Evolutionary conservation across 2,329 filamentous ascomycete species (phyloP).

Genomic region (Monosporascus sp.): DNA sequence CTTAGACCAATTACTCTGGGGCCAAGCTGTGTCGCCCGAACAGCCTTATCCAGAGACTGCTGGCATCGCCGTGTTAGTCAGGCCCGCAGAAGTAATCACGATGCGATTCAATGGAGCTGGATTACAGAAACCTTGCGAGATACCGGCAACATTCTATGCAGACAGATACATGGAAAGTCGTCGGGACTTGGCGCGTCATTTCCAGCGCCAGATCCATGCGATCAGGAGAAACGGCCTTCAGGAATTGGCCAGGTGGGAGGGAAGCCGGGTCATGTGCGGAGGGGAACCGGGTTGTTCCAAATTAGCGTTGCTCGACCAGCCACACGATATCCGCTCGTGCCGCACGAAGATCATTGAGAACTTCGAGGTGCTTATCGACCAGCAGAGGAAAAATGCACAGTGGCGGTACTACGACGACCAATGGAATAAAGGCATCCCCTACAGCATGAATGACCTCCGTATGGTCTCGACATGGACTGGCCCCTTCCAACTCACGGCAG

Average conservation of each 20-base stretch:
- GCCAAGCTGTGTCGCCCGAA: slow-evolving; percentile 33
- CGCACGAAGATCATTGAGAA: slow-evolving; percentile 17
- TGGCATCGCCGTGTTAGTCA: slow-evolving; percentile 38
- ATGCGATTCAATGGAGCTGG: slow-evolving; percentile 40
- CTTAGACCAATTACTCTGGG: slow-evolving; percentile 45
- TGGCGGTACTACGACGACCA: slow-evolving; percentile 20
- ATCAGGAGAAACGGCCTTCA: slow-evolving; percentile 18
- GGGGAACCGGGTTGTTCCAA: slow-evolving; percentile 16
- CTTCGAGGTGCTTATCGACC: slow-evolving; percentile 15
- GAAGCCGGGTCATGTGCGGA: slow-evolving; percentile 13
- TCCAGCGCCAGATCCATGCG: slow-evolving; percentile 31
- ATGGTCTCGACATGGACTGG: slow-evolving; percentile 34
- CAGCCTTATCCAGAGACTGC: slow-evolving; percentile 28
- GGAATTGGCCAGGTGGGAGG: slow-evolving; percentile 12
- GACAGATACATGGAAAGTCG: slow-evolving; percentile 46
- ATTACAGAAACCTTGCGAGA: slow-evolving; percentile 39
- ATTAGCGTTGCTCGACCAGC: slow-evolving; percentile 13
- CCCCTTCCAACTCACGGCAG: slow-evolving; percentile 30
- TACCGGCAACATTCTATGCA: slow-evolving; percentile 47
- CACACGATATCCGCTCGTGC: slow-evolving; percentile 21
- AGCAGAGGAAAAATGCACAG: slow-evolving; percentile 19
- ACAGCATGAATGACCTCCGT: slow-evolving; percentile 23
- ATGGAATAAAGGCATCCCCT: slow-evolving; percentile 11
- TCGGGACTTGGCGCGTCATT: slow-evolving; percentile 40
- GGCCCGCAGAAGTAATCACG: slow-evolving; percentile 45